phyloP scores from a whole-genome alignment of 441 rosid genomes.

The Pelargonium australe region DNA sequence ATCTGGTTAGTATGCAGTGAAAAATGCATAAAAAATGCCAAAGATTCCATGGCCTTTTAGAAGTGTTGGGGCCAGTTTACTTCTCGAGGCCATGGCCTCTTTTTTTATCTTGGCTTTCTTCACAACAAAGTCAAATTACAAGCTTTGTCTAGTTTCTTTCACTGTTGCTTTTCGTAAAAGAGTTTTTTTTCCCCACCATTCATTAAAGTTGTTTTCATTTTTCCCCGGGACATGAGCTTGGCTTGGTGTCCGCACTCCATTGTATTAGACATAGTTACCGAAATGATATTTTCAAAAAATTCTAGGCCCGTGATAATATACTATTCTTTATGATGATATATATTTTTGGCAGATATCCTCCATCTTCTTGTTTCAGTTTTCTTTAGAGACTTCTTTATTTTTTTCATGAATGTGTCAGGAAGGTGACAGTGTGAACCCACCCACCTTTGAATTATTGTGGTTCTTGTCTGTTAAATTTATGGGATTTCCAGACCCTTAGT shows the following conservation, averaged over 20 bases:
- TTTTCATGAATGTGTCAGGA: conserved; percentile 24
- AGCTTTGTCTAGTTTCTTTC: conserved; percentile 30
- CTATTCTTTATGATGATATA: conserved; percentile 21
- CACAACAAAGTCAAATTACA: conserved; percentile 33
- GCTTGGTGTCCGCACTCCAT: conserved; percentile 15
- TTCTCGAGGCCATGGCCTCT: conserved; percentile 27
- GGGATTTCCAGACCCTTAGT: conserved; percentile 10
- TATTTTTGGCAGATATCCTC: conserved; percentile 18
- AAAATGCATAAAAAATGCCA: conserved; percentile 25
- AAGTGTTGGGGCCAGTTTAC: conserved; percentile 8
- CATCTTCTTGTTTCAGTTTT: conserved; percentile 3
- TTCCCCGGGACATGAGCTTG: conserved; percentile 29
- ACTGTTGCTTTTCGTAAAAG: conserved; percentile 4
- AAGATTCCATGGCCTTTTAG: conserved; percentile 29
- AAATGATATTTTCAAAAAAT: conserved; percentile 37
- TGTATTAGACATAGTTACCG: too few relatives aligned
- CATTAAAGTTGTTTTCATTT: conserved; percentile 3
- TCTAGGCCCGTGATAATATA: conserved; percentile 53
- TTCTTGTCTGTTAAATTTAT: conserved; percentile 14
- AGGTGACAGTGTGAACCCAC: conserved; percentile 23
- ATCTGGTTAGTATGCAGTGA: conserved; percentile 26
- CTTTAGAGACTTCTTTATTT: conserved; percentile 11
- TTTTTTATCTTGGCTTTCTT: conserved; percentile 15
- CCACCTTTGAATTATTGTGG: conserved; percentile 18
- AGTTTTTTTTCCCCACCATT: not conserved